Base-by-base conservation (phyloP, 192 early-diverging fungal species). In the Backusella mclennaniae region DNA sequence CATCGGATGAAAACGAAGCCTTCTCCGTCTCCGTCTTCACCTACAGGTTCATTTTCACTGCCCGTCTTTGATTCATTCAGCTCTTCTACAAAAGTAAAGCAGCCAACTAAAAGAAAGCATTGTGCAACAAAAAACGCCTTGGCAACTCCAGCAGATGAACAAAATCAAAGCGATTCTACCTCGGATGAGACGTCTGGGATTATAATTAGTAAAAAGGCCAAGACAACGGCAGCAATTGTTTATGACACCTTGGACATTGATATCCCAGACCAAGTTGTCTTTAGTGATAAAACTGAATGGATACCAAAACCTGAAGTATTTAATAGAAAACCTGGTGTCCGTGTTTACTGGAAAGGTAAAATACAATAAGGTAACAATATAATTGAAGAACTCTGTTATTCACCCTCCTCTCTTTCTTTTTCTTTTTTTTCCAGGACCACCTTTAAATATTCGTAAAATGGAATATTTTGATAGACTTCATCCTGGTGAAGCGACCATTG, bases 291-390 rank as follows among this genome's bases (percentile, higher is more conserved):
- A 35, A 19, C 68, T 14, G 73, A 52, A 67, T 82, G 80, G 80
- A 71, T 82, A 14, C 80, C 80, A 26, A 67, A 23, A 19, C 56
- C 38, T 17, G 71, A 76, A 56, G 76, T 75, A 0, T 82, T 82
- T 75, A 73, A 77, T 67, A 66, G 76, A 49, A 70, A 66, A 33
- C 69, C 80, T 6, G 29, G 19, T 12, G 59, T 82, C 23, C 76
- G 80, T 56, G 76, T 82, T 15, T 56, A 67, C 21, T 82, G 80
- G 80, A 82, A 82, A 82, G 80, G 80, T 82, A 77, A 81, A 49
- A 39, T 52, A 36, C 21, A 19, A 17, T 9, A 69, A 66, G 3
- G 66, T 17, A 67, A 15, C 15, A 68, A 35, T 46, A 15, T 2
- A 67, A 35, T 38, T 29, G 39, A 36, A 33, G 6, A 3, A 52